A percentile compares a stretch with the other conserved stretches of the same genome.
Conservation (phyloP, 768 basidiomycete species). For the Boletales sp. region DNA sequence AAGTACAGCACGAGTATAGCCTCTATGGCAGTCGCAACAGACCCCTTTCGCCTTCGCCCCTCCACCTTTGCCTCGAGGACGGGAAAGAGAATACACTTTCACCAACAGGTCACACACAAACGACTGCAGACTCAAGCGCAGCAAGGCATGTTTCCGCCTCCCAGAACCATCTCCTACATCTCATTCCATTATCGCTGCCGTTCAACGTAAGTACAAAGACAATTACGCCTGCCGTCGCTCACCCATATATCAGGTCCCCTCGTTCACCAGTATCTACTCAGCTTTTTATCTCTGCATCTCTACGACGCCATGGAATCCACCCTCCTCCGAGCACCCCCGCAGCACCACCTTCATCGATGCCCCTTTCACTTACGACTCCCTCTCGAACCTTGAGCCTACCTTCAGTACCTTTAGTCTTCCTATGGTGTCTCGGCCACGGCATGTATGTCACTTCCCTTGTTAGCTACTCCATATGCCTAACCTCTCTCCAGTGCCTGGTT, state of each 20-base stretch:
- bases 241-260: constrained; percentile 24
- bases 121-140: constrained; percentile 50
- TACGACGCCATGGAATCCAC: constrained; percentile 43
- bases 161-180: background rate
- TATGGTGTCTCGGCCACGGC: too few relatives aligned
- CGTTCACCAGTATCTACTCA: constrained; percentile 32
- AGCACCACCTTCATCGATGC: constrained; percentile 15
- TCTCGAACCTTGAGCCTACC: too few relatives aligned
- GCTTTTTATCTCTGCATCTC: constrained; percentile 37
- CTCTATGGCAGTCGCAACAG: constrained; percentile 55
- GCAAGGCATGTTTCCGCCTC: constrained; percentile 47
- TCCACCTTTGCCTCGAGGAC: constrained; percentile 49
- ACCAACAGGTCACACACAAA: constrained; percentile 48
- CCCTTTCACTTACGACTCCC: too few relatives aligned
- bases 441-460: too few relatives aligned
- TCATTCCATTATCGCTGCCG: too few relatives aligned
- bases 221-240: too few relatives aligned
- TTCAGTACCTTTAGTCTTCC: too few relatives aligned
- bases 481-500: too few relatives aligned
- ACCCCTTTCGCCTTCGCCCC: constrained; percentile 50
- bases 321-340: constrained; percentile 49
- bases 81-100: constrained; percentile 60
- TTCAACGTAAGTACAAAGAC: too few relatives aligned
- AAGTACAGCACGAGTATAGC: constrained; percentile 76
- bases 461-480: too few relatives aligned